Evolutionary conservation across 805 yeast genomes (phyloP).

Genomic region (Metschnikowia chrysomelidarum): DNA sequence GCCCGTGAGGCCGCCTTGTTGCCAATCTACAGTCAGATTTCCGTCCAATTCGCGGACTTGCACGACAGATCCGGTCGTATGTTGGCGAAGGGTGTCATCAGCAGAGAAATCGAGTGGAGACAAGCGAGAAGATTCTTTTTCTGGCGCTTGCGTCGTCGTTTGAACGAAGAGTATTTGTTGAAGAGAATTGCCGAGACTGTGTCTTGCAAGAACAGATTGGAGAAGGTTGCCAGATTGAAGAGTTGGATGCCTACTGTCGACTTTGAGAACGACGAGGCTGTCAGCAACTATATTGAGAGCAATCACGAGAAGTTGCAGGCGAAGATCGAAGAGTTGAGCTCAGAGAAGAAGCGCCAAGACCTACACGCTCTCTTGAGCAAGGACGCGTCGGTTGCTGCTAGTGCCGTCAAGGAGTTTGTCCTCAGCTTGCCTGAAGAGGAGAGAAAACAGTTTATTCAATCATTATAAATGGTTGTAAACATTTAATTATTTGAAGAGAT

Average conservation of each 20-base stretch:
- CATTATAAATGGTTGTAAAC: constrained; percentile 14
- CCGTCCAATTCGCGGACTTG: constrained; percentile 95
- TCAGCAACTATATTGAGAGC: constrained; percentile 83
- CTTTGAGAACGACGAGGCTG: constrained; percentile 68
- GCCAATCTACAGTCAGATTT: constrained; percentile 89
- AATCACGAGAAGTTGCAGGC: constrained; percentile 63
- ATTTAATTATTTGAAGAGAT: no score
- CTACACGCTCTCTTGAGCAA: constrained; percentile 51
- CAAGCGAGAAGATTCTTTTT: constrained; percentile 93
- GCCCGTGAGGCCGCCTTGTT: constrained; percentile 77
- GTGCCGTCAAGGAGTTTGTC: constrained; percentile 37
- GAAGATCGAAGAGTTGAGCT: constrained; percentile 59
- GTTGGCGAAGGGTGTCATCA: constrained; percentile 90
- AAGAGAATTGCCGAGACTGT: constrained; percentile 67
- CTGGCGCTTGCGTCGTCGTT: constrained; percentile 97
- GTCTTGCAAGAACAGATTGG: constrained; percentile 60
- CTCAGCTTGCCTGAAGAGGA: constrained; percentile 35
- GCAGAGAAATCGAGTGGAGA: constrained; percentile 80
- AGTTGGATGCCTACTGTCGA: constrained; percentile 82
- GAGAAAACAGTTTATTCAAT: constrained; percentile 26
- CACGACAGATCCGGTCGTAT: constrained; percentile 98
- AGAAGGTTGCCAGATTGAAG: constrained; percentile 81
- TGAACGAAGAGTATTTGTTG: constrained; percentile 86
- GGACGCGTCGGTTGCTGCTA: constrained; percentile 29
- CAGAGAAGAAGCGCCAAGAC: constrained; percentile 63